Conservation (phyloP, 176 grass and related monocot species). For the Ampelocalamus luodianensis region DNA sequence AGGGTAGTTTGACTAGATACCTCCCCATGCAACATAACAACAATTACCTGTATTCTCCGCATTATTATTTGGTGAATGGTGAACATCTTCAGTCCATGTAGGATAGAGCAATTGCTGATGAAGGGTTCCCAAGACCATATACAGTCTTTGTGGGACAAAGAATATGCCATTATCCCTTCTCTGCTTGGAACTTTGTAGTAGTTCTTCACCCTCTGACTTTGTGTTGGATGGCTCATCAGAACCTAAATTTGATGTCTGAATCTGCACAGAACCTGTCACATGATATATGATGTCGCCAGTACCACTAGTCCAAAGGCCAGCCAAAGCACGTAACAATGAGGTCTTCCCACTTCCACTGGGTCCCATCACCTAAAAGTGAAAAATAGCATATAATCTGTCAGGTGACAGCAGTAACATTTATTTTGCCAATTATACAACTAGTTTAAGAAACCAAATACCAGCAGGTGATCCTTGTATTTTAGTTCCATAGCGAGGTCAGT, state of each 20-base stretch:
- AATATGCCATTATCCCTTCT: slow-evolving; percentile 80
- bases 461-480: slow-evolving; percentile 78
- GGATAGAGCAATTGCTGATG: slow-evolving; percentile 94
- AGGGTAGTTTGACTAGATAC: neutral
- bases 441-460: slow-evolving; percentile 55
- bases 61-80: slow-evolving; percentile 46
- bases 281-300: slow-evolving; percentile 76
- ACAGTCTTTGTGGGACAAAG: slow-evolving; percentile 95
- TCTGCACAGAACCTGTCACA: slow-evolving; percentile 49
- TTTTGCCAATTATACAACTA: slow-evolving; percentile 39
- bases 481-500: slow-evolving; percentile 75
- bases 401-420: slow-evolving; percentile 7
- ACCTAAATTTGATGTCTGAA: slow-evolving; percentile 46
- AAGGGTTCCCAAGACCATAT: slow-evolving; percentile 97
- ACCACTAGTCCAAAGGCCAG: slow-evolving; percentile 93
- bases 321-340: slow-evolving; percentile 89
- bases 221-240: slow-evolving; percentile 48
- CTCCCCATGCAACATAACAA: neutral
- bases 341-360: slow-evolving; percentile 98
- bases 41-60: slow-evolving; percentile 57
- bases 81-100: slow-evolving; percentile 77
- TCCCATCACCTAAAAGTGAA: slow-evolving; percentile 81
- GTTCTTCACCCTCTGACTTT: slow-evolving; percentile 55
- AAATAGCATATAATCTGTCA: slow-evolving; percentile 23
- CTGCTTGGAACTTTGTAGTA: slow-evolving; percentile 62